Percentiles rank a stretch among this genome's conserved stretches.
These are phyloP conservation scores for Colletotrichum paranaense DNA, from an alignment of 2,329 filamentous ascomycete species.

Conservation along the genomic window DNA sequence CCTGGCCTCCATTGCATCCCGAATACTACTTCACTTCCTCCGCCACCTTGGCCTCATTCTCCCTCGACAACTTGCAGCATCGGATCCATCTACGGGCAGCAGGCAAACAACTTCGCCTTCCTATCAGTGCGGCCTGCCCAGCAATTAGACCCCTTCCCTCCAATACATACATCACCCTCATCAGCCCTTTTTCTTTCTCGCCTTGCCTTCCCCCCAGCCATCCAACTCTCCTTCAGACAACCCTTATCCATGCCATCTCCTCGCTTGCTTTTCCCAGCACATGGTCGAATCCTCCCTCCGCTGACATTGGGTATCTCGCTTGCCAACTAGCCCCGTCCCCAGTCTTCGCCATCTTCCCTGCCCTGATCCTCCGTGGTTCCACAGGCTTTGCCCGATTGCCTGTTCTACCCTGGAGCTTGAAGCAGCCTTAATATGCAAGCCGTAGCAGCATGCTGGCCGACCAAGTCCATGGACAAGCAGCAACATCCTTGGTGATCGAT, in stretches of 20 bases:
- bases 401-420: constrained; percentile 33
- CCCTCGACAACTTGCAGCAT: constrained; percentile 3
- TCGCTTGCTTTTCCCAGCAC: constrained; percentile 26
- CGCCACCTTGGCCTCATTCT: neutral
- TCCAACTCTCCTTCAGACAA: neutral
- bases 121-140: neutral
- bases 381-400: constrained; percentile 30
- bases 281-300: constrained; percentile 18
- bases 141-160: neutral
- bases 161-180: neutral
- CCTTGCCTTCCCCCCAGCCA: neutral
- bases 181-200: neutral
- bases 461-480: constrained; percentile 27
- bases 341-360: constrained; percentile 36
- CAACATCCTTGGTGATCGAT: constrained; percentile 35
- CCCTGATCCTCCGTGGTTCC: constrained; percentile 33
- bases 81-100: neutral
- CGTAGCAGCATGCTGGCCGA: constrained; percentile 29
- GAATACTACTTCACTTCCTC: neutral
- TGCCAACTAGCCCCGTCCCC: constrained; percentile 32
- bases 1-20: neutral
- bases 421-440: constrained; percentile 35
- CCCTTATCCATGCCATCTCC: constrained; percentile 3
- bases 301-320: constrained; percentile 36
- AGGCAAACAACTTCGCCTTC: neutral